phyloP scores from a whole-genome alignment of 768 basidiomycete genomes.

The Russula dissimulans region DNA sequence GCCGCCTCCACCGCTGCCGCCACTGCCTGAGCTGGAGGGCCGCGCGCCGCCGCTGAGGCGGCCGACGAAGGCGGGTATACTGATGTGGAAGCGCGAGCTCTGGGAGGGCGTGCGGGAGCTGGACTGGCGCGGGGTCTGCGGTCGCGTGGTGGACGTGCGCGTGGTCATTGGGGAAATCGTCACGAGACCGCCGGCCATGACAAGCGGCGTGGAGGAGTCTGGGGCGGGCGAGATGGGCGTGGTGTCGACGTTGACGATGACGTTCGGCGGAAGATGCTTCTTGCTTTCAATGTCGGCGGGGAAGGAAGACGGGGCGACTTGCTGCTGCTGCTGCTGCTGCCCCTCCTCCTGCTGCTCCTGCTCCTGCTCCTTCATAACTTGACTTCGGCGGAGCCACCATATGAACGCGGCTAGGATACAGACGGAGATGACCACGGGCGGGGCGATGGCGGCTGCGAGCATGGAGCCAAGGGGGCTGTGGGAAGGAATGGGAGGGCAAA shows the following conservation, averaged over 20 bases:
- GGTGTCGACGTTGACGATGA: not conserved
- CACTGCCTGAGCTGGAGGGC: not conserved
- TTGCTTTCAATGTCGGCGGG: too few species aligned
- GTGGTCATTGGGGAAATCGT: not conserved
- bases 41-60: not conserved
- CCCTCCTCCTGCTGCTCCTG: too few species aligned
- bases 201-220: not conserved
- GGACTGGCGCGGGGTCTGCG: not conserved
- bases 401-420: not conserved
- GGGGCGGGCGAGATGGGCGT: not conserved
- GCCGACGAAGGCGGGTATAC: not conserved
- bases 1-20: not conserved
- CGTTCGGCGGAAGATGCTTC: too few species aligned
- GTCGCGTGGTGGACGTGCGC: not conserved
- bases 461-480: not conserved
- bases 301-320: too few species aligned
- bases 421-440: not conserved
- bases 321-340: too few species aligned
- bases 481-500: too few species aligned
- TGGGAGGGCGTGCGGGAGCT: not conserved
- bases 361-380: too few species aligned
- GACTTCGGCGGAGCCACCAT: not conserved
- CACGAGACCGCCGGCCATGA: not conserved
- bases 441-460: not conserved
- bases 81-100: not conserved